Evolutionary conservation across 1,284 basidiomycete genomes (phyloP).

Genomic region (Exsudoporus floridanus): DNA sequence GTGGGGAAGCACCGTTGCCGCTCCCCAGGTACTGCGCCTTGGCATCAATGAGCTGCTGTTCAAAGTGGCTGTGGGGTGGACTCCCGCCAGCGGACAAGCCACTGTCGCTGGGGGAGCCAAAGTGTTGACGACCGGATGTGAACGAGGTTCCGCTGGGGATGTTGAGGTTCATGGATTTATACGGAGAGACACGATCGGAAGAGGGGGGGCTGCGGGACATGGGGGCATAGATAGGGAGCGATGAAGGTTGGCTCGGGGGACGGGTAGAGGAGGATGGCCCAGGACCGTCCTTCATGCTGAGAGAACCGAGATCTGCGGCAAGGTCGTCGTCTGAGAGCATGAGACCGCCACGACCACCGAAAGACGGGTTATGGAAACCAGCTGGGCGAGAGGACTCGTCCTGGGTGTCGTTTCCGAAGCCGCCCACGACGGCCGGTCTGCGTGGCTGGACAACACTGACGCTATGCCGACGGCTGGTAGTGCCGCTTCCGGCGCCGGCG

Average conservation of each 20-base stretch:
- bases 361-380: conserved; percentile 26
- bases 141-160: conserved; percentile 48
- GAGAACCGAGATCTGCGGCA: conserved; percentile 62
- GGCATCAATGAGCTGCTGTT: conserved; percentile 42
- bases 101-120: conserved; percentile 60
- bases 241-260: conserved; percentile 59
- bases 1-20: conserved; percentile 24
- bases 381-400: conserved; percentile 42
- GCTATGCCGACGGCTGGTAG: conserved; percentile 81
- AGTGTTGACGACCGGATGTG: conserved; percentile 42
- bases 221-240: conserved; percentile 70
- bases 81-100: conserved; percentile 45
- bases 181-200: conserved; percentile 54
- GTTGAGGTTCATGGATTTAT: conserved; percentile 56
- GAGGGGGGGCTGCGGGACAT: conserved; percentile 61
- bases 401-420: conserved; percentile 52
- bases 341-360: conserved; percentile 48
- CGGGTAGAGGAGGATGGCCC: conserved; percentile 44
- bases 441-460: conserved; percentile 82
- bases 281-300: conserved; percentile 57
- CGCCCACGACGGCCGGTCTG: conserved; percentile 56
- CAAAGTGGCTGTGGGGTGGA: conserved; percentile 40
- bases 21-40: conserved; percentile 38
- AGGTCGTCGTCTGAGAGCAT: conserved; percentile 81
- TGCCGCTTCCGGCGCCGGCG: conserved; percentile 66